Percentiles rank a stretch among this genome's conserved stretches.
phyloP scores from a whole-genome alignment of 257 asterid species.

The Thymus mandschuricus region DNA sequence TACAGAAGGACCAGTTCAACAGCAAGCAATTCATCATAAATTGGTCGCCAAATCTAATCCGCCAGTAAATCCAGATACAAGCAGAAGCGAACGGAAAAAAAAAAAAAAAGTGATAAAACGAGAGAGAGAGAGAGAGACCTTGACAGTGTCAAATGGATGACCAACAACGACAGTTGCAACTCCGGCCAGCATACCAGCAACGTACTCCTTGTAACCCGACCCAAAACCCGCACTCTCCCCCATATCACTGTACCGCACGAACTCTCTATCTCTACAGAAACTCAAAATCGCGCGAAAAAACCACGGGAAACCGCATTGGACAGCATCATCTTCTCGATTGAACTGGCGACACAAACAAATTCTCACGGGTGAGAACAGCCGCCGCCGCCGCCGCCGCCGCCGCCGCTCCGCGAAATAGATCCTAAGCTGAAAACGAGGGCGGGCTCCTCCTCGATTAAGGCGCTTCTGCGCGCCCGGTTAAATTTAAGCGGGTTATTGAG shows the following conservation, averaged over 20 bases:
- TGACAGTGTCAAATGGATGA: conserved; percentile 95
- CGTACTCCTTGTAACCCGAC: conserved; percentile 74
- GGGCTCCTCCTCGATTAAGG: not conserved
- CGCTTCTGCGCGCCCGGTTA: not conserved
- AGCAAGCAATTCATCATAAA: conserved; percentile 11
- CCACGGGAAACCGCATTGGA: conserved; percentile 19
- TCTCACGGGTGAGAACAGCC: not conserved
- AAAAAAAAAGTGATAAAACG: not conserved
- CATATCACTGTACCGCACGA: conserved; percentile 35
- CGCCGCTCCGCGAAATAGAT: not conserved
- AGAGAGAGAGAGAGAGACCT: conserved; percentile 48
- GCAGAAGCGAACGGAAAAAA: not conserved
- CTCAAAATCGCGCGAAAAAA: conserved; percentile 25
- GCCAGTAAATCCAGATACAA: conserved; percentile 12
- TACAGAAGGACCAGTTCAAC: conserved; percentile 3
- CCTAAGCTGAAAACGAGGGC: conserved; percentile 12
- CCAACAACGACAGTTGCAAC: conserved; percentile 84
- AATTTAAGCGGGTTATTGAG: not conserved
- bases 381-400: not conserved
- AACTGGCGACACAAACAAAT: not conserved
- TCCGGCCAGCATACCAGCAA: conserved; percentile 90
- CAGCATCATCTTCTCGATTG: conserved; percentile 9
- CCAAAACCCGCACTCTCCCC: conserved; percentile 53
- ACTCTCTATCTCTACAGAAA: conserved; percentile 25
- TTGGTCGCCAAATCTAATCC: not conserved